Evolutionary conservation across 805 yeast species (phyloP).

Genomic region (Candida suzukii): DNA sequence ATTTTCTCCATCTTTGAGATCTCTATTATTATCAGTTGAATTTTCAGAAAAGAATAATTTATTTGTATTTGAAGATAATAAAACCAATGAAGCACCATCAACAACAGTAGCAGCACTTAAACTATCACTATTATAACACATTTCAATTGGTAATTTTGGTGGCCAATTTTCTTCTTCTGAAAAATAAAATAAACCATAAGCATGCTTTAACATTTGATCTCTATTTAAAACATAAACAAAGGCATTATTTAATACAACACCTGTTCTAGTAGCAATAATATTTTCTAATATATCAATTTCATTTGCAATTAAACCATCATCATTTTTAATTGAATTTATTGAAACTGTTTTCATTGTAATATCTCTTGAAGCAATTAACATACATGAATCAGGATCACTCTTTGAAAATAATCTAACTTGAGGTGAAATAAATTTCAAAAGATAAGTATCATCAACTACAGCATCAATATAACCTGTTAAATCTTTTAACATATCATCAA

Average conservation of each 20-base stretch:
- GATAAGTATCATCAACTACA: slow-evolving; percentile 26
- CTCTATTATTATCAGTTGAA: neutral
- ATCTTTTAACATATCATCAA: slow-evolving; percentile 46
- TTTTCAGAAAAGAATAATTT: slow-evolving; percentile 34
- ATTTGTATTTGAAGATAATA: slow-evolving; percentile 46
- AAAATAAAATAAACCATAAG: slow-evolving; percentile 25
- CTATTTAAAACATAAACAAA: slow-evolving; percentile 44
- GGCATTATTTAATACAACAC: slow-evolving; percentile 48
- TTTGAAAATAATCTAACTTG: slow-evolving; percentile 54
- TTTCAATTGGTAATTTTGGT: slow-evolving; percentile 59
- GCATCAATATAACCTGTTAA: slow-evolving; percentile 11
- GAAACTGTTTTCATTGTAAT: slow-evolving; percentile 47
- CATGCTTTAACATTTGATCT: slow-evolving; percentile 25
- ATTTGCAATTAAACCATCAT: slow-evolving; percentile 28
- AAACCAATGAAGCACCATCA: slow-evolving; percentile 44
- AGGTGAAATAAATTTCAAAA: slow-evolving; percentile 71
- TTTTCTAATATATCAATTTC: slow-evolving; percentile 30
- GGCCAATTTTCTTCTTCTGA: slow-evolving; percentile 43
- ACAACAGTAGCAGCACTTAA: slow-evolving; percentile 40
- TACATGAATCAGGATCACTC: slow-evolving; percentile 38
- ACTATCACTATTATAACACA: slow-evolving; percentile 42
- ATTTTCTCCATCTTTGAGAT: slow-evolving; percentile 4
- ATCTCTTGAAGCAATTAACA: slow-evolving; percentile 49
- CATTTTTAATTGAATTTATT: slow-evolving; percentile 31
- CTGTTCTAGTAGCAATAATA: slow-evolving; percentile 49